Percentiles rank a stretch among this genome's conserved stretches.
These are phyloP conservation scores for Russula olivacea DNA, from an alignment of 768 basidiomycete genomes.

Conservation along the genomic window DNA sequence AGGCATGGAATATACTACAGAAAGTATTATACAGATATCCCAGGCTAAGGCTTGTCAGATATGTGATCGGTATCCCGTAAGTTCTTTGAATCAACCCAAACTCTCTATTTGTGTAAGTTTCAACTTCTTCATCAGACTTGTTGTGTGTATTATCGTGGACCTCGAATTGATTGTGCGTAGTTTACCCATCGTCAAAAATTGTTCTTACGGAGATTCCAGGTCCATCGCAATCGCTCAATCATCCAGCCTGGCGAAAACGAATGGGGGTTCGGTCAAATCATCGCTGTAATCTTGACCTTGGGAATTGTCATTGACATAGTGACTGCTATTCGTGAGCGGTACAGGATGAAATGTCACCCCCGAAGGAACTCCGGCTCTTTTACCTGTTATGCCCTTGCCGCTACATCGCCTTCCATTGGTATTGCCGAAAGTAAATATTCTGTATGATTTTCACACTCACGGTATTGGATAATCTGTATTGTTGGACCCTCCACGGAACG, in stretches of 20 bases:
- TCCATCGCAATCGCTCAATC: not conserved
- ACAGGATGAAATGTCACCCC: not conserved
- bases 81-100: not conserved
- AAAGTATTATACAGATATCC: too few species aligned
- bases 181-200: not conserved
- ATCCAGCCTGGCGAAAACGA: slow-evolving; percentile 9
- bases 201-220: slow-evolving; percentile 5
- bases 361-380: too few species aligned
- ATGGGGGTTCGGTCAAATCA: slow-evolving; percentile 18
- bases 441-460: too few species aligned
- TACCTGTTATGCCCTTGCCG: too few species aligned
- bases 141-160: not conserved
- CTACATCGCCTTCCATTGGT: too few species aligned
- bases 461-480: too few species aligned
- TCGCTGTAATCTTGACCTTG: not conserved
- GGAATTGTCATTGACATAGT: slow-evolving; percentile 1
- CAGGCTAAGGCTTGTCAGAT: too few species aligned
- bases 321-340: not conserved
- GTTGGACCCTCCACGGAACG: too few species aligned
- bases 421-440: too few species aligned
- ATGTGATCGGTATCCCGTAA: not conserved
- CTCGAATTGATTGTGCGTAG: slow-evolving; percentile 11
- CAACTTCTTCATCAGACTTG: not conserved
- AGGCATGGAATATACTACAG: too few species aligned
- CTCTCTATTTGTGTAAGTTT: not conserved